Evolutionary conservation across 495 filamentous ascomycete genomes (phyloP).

Genomic region (Ascobolus immersus): DNA sequence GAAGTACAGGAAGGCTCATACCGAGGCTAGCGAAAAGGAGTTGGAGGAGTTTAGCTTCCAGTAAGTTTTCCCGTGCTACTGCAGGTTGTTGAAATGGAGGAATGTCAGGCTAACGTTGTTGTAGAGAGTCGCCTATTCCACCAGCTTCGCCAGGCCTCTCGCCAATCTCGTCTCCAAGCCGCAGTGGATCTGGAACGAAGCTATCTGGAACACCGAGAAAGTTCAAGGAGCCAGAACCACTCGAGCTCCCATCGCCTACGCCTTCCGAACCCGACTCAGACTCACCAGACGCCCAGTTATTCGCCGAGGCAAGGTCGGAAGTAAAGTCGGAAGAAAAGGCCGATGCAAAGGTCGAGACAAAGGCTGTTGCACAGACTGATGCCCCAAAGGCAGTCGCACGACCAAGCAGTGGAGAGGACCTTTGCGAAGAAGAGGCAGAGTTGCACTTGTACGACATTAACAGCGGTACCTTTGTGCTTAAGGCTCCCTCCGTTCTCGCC

Average conservation of each 20-base stretch:
- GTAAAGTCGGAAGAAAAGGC: slow-evolving; percentile 6
- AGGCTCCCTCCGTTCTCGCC: slow-evolving; percentile 48
- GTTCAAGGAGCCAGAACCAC: background rate
- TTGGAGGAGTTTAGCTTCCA: slow-evolving; percentile 57
- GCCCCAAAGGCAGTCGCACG: slow-evolving; percentile 35
- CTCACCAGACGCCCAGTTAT: slow-evolving; percentile 21
- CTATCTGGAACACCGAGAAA: too few species aligned
- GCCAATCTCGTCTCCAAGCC: background rate
- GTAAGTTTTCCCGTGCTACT: slow-evolving; percentile 8
- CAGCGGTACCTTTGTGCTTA: slow-evolving; percentile 55
- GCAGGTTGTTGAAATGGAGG: too few species aligned
- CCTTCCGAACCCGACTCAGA: slow-evolving; percentile 17
- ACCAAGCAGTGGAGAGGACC: slow-evolving; percentile 43
- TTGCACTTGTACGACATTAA: slow-evolving; percentile 82
- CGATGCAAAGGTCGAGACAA: background rate
- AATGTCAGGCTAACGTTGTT: background rate
- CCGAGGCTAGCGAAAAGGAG: slow-evolving; percentile 58
- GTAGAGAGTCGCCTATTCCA: slow-evolving; percentile 11
- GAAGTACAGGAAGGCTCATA: slow-evolving; percentile 54
- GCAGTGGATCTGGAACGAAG: too few species aligned
- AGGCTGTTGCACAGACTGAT: slow-evolving; percentile 18
- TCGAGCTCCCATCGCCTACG: slow-evolving; percentile 1
- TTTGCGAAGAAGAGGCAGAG: slow-evolving; percentile 56
- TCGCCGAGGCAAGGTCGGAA: slow-evolving; percentile 7
- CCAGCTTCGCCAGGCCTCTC: slow-evolving; percentile 2